Conservation (phyloP, 768 basidiomycete genomes). For the Boletus rufocinnamomeus region DNA sequence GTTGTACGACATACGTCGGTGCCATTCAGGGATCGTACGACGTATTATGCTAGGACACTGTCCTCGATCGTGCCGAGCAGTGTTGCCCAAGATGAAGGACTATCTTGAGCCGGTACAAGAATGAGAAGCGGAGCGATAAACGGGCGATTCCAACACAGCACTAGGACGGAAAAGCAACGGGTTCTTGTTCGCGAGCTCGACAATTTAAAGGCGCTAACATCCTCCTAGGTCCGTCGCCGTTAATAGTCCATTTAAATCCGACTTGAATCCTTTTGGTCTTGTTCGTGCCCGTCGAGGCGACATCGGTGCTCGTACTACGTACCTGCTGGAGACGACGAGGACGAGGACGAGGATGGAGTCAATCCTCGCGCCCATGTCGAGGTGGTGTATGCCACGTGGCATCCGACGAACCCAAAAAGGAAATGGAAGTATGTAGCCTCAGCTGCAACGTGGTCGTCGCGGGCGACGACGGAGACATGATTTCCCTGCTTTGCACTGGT, state of each 20-base stretch:
- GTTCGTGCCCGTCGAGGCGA: neutral
- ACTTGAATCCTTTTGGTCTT: neutral
- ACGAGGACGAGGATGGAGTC: neutral
- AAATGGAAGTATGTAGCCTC: neutral
- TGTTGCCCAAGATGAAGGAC: conserved; percentile 9
- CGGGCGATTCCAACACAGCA: conserved; percentile 20
- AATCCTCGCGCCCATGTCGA: neutral
- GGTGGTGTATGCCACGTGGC: neutral
- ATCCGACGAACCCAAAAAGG: neutral
- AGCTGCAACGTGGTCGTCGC: neutral
- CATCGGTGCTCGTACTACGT: neutral
- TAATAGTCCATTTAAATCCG: neutral
- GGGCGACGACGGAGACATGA: neutral
- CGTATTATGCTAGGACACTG: conserved; percentile 8
- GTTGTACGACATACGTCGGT: conserved; percentile 20
- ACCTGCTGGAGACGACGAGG: neutral
- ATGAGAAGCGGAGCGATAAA: conserved; percentile 5
- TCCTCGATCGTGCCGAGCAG: conserved; percentile 11
- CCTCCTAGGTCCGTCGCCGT: neutral
- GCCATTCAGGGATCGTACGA: conserved; percentile 6
- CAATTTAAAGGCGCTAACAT: conserved; percentile 1
- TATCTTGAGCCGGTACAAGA: conserved; percentile 4
- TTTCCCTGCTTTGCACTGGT: conserved; percentile 11
- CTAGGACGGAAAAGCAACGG: conserved; percentile 1
- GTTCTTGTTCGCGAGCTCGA: conserved; percentile 10